Conservation (phyloP, 1,284 basidiomycete species). For the Puccinia horiana region DNA sequence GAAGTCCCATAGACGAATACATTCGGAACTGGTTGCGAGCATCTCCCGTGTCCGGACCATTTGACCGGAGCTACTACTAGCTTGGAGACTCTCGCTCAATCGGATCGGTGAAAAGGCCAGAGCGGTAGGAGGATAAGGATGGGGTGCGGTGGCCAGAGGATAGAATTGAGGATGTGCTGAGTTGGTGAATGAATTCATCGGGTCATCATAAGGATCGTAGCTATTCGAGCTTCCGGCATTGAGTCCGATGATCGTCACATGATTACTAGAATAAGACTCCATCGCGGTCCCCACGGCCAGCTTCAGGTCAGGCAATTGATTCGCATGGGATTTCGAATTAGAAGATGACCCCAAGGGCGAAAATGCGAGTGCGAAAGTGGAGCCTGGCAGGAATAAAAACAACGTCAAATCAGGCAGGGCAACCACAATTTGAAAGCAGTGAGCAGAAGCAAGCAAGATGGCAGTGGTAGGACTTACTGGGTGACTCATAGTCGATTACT, state of each 20-base stretch:
- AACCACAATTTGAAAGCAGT: neutral
- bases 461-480: slow-evolving; percentile 17
- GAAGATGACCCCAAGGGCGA: slow-evolving; percentile 36
- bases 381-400: slow-evolving; percentile 5
- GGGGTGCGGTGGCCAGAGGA: slow-evolving; percentile 35
- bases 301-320: slow-evolving; percentile 34
- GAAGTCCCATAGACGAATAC: slow-evolving; percentile 45
- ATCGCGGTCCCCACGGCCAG: slow-evolving; percentile 30
- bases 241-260: slow-evolving; percentile 43
- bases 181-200: slow-evolving; percentile 17
- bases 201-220: slow-evolving; percentile 43
- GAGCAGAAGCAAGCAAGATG: neutral
- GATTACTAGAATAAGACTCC: slow-evolving; percentile 35
- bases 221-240: neutral
- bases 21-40: slow-evolving; percentile 45
- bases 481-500: slow-evolving; percentile 30
- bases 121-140: slow-evolving; percentile 46
- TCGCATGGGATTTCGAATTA: slow-evolving; percentile 19
- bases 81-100: slow-evolving; percentile 38
- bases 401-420: neutral
- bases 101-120: slow-evolving; percentile 38
- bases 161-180: slow-evolving; percentile 16
- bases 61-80: slow-evolving; percentile 14
- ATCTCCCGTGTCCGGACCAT: slow-evolving; percentile 43
- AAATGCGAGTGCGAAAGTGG: slow-evolving; percentile 41